These are phyloP conservation scores for Amaranthus palmeri DNA, from an alignment of 148 eudicot species.

Conservation along the genomic window DNA sequence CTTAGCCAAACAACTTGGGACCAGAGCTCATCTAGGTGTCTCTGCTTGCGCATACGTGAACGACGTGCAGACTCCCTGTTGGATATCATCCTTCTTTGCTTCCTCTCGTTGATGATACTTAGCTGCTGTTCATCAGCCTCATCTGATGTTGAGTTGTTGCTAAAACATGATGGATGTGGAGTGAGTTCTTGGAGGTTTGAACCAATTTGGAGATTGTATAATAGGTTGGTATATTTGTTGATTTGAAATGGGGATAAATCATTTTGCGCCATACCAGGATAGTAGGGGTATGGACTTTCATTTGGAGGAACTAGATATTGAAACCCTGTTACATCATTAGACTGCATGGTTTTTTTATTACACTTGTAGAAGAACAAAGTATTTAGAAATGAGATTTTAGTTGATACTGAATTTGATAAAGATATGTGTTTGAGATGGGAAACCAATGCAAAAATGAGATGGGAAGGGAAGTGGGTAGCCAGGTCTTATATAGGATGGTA, in stretches of 20 bases:
- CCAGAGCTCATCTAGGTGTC: slow-evolving; percentile 86
- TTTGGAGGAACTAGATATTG: slow-evolving; percentile 46
- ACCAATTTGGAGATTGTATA: slow-evolving; percentile 42
- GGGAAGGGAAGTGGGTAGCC: slow-evolving; percentile 32
- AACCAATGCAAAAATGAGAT: slow-evolving; percentile 23
- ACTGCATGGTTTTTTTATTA: slow-evolving; percentile 47
- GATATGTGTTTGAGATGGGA: slow-evolving; percentile 13
- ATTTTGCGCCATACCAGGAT: slow-evolving; percentile 16
- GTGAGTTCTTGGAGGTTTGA: slow-evolving; percentile 47
- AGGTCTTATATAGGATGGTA: slow-evolving; percentile 56
- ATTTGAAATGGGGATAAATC: slow-evolving; percentile 29
- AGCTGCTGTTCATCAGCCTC: slow-evolving; percentile 83
- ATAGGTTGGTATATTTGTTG: slow-evolving; percentile 39
- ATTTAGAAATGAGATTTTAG: neutral
- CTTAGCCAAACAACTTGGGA: slow-evolving; percentile 75
- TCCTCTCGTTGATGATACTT: slow-evolving; percentile 74
- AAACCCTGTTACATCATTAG: slow-evolving; percentile 48
- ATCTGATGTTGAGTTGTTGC: slow-evolving; percentile 83
- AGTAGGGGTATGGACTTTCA: slow-evolving; percentile 41
- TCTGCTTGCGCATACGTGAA: slow-evolving; percentile 95
- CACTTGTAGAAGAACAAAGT: slow-evolving; percentile 2
- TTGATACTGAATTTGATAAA: slow-evolving; percentile 1
- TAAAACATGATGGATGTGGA: slow-evolving; percentile 44
- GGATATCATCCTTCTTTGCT: slow-evolving; percentile 92
- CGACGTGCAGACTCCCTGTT: slow-evolving; percentile 90